phyloP scores from a whole-genome alignment of 2,329 filamentous ascomycete species.

The Trichophyton simii region DNA sequence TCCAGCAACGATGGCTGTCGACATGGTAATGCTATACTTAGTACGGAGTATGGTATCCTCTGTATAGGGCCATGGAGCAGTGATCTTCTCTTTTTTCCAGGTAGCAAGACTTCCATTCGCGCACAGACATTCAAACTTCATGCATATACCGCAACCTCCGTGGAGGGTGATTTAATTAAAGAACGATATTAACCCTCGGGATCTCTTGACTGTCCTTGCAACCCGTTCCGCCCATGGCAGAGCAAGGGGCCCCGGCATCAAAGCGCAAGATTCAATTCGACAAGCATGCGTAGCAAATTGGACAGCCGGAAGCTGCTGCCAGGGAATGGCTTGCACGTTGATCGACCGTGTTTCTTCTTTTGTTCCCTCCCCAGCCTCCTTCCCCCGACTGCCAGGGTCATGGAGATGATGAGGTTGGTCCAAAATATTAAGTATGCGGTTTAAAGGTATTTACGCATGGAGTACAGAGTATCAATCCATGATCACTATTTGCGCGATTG shows the following conservation, averaged over 20 bases:
- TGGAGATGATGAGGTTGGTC: neutral
- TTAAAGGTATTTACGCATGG: too few relatives aligned
- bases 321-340: neutral
- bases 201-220: neutral
- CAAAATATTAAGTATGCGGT: too few relatives aligned
- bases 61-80: neutral
- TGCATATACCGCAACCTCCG: neutral
- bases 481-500: neutral
- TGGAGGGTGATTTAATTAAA: neutral
- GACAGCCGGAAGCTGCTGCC: neutral
- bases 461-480: neutral
- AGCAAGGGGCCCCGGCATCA: neutral
- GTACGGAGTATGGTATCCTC: neutral
- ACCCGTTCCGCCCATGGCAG: neutral
- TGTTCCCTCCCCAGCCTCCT: neutral
- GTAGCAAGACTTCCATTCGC: neutral
- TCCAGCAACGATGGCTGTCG: neutral
- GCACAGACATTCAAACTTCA: neutral
- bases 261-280: neutral
- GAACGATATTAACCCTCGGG: neutral
- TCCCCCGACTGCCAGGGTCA: neutral
- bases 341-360: neutral
- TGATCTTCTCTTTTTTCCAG: neutral
- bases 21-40: neutral
- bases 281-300: neutral